These are phyloP conservation scores for Flaveria robusta DNA, from an alignment of 129 eudicot species.

Conservation along the genomic window DNA sequence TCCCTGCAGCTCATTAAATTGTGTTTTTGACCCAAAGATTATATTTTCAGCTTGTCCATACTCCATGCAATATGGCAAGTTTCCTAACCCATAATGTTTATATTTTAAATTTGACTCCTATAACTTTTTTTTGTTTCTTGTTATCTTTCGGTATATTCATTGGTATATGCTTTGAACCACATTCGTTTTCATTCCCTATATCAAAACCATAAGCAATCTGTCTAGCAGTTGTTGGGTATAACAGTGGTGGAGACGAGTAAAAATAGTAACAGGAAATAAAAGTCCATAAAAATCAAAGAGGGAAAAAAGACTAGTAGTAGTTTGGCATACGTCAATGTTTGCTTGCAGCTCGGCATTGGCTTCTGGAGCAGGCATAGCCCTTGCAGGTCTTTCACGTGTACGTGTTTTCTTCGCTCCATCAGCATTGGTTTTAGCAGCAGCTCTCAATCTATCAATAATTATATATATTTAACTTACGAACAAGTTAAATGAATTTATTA, in stretches of 20 bases:
- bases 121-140: background rate
- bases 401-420: slow-evolving; percentile 67
- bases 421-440: slow-evolving; percentile 63
- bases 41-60: too few species aligned
- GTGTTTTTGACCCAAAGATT: background rate
- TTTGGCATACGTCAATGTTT: slow-evolving; percentile 68
- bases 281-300: background rate
- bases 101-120: background rate
- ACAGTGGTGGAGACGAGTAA: background rate
- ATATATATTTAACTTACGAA: background rate
- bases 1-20: background rate
- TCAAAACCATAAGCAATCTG: background rate
- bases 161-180: background rate
- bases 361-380: slow-evolving; percentile 84
- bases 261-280: background rate
- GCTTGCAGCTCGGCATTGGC: slow-evolving; percentile 88
- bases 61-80: too few species aligned
- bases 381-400: slow-evolving; percentile 56
- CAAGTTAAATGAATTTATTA: background rate
- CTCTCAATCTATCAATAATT: slow-evolving; percentile 54
- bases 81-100: background rate
- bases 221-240: background rate
- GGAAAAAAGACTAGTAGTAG: background rate
- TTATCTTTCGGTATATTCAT: too few species aligned
- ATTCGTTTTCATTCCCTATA: background rate